These are phyloP conservation scores for Penicillium sp. DNA, from an alignment of 2,329 filamentous ascomycete species.

Conservation along the genomic window DNA sequence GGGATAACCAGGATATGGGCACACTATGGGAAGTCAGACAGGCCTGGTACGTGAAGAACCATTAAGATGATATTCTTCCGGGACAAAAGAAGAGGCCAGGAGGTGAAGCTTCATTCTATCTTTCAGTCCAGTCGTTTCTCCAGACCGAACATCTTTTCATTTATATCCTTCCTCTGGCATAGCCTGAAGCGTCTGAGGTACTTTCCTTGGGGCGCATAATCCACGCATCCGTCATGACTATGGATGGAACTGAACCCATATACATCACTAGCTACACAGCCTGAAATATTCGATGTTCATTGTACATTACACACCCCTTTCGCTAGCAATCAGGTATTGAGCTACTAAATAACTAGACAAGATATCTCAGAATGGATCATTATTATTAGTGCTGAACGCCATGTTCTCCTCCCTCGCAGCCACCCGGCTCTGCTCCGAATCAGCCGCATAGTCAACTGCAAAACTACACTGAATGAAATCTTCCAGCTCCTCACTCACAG, in stretches of 20 bases:
- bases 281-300: neutral
- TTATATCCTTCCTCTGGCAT: neutral
- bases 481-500: conserved; percentile 92
- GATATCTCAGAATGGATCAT: conserved; percentile 22
- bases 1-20: conserved; percentile 53
- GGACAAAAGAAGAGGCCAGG: neutral
- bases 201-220: neutral
- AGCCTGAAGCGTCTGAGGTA: neutral
- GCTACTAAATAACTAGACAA: conserved; percentile 5
- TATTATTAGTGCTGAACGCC: conserved; percentile 20
- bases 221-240: neutral
- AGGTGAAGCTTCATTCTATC: neutral
- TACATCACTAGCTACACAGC: neutral
- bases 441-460: conserved; percentile 68
- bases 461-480: conserved; percentile 92
- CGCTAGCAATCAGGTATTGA: neutral
- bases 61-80: conserved; percentile 11
- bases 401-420: conserved; percentile 25
- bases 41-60: conserved; percentile 41
- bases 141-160: neutral
- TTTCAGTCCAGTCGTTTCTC: neutral
- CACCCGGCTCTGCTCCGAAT: conserved; percentile 33
- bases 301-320: neutral
- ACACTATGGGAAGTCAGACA: conserved; percentile 51
- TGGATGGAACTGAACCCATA: no score